phyloP scores from a whole-genome alignment of 768 basidiomycete genomes.

The Lactifluus volemus region DNA sequence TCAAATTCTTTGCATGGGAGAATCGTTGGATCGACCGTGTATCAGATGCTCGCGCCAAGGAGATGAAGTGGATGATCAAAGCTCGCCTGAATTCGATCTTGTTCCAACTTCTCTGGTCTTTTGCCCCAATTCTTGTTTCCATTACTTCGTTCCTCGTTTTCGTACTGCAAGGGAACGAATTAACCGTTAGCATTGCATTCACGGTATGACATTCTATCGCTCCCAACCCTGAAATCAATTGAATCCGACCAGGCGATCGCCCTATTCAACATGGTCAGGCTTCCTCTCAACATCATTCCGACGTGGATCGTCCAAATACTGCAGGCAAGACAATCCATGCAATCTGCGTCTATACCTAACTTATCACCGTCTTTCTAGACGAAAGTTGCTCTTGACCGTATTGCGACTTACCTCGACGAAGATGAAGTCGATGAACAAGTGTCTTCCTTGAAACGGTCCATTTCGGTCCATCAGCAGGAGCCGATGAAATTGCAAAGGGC shows the following conservation, averaged over 20 bases:
- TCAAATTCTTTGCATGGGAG: slow-evolving; percentile 82
- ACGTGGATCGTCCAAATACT: slow-evolving; percentile 71
- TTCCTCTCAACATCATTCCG: slow-evolving; percentile 74
- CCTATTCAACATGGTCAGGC: slow-evolving; percentile 75
- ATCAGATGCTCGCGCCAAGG: slow-evolving; percentile 53
- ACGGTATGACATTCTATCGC: slow-evolving; percentile 42
- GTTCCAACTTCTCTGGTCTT: slow-evolving; percentile 65
- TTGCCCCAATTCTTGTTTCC: slow-evolving; percentile 73
- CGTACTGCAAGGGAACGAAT: slow-evolving; percentile 59
- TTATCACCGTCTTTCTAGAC: slow-evolving; percentile 28
- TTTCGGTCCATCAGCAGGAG: slow-evolving; percentile 20
- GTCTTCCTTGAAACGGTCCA: slow-evolving; percentile 41
- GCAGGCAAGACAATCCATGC: slow-evolving; percentile 30
- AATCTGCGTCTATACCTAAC: not conserved
- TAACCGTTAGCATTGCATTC: slow-evolving; percentile 77
- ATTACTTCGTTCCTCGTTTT: slow-evolving; percentile 71
- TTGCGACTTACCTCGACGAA: slow-evolving; percentile 51
- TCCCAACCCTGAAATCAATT: not conserved
- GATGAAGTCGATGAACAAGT: slow-evolving; percentile 56
- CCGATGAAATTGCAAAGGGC: slow-evolving; percentile 25
- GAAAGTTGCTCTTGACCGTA: slow-evolving; percentile 49
- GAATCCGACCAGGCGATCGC: slow-evolving; percentile 49
- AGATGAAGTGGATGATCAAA: slow-evolving; percentile 74
- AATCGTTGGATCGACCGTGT: slow-evolving; percentile 64
- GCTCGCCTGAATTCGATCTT: slow-evolving; percentile 65